phyloP scores from a whole-genome alignment of 2,329 filamentous ascomycete species.

The Colletotrichum kahawae region DNA sequence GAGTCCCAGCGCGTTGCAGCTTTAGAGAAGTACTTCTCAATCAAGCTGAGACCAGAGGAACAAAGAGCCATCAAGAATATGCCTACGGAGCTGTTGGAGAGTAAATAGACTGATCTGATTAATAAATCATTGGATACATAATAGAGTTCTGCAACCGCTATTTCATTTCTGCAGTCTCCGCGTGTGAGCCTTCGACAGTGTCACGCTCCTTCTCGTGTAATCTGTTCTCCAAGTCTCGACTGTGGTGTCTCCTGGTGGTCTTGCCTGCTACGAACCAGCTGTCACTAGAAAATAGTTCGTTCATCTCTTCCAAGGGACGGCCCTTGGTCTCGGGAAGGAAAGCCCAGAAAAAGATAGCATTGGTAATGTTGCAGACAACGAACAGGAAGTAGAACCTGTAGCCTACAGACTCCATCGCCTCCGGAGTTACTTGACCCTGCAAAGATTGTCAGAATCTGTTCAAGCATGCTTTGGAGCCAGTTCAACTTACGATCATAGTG shows the following conservation, averaged over 20 bases:
- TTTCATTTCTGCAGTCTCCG: neutral
- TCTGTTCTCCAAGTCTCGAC: neutral
- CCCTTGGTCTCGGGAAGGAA: conserved; percentile 70
- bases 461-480: conserved; percentile 60
- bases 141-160: neutral
- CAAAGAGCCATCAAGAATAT: conserved; percentile 50
- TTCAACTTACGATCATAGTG: conserved; percentile 63
- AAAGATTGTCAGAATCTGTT: neutral
- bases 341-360: conserved; percentile 59
- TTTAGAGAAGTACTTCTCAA: conserved; percentile 53
- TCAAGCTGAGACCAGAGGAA: conserved; percentile 52
- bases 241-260: neutral
- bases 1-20: conserved; percentile 55
- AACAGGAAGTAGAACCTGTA: conserved; percentile 9
- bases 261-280: conserved; percentile 60
- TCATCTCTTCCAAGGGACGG: conserved; percentile 71
- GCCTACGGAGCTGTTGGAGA: conserved; percentile 21
- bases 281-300: conserved; percentile 67
- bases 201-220: neutral
- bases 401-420: neutral
- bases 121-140: neutral
- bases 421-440: neutral
- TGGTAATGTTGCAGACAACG: conserved; percentile 63
- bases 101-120: neutral
- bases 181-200: neutral